Base-by-base conservation (phyloP, 805 yeast genomes). In the Wickerhamiella allomyrinae region DNA sequence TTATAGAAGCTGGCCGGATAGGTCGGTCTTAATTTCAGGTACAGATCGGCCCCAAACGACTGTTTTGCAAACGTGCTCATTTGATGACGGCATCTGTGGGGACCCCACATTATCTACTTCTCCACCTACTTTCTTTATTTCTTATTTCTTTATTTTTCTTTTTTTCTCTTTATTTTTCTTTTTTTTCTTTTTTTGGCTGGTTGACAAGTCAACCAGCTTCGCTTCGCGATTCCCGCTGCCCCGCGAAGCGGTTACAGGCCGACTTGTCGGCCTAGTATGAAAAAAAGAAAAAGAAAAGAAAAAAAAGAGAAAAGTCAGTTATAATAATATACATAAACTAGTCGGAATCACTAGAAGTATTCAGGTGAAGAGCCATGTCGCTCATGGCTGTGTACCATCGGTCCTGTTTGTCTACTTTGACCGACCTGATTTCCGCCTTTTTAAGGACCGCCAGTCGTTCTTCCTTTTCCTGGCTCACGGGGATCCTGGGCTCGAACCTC, bases 11-110 rank as follows among this genome's bases (percentile, higher is more conserved):
- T 50, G 2, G 50, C 54, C 0, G 86, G 83, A 51, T 84, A 85
- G 0, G 69, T 57, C 2, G 94, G 94, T 40, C 95, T 63, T 42
- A 74, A 71, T 21, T 60, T 54, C 21, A 66, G 61, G 59, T 84
- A 84, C 19, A 60, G 62, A 9, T 62, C 53, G 1, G 83, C 66
- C 42, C 74, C 60, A 56, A 76, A 82, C n/a, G 62, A 57, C 2
- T 57, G 40, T 3, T 69, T 70, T 1, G 83, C 66, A 55, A 74
- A 82, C 1, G 82, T 71, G 0, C 87, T 63, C 91, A 81, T 81
- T 2, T 11, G n/a, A n/a, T n/a, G n/a, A n/a, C n/a, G n/a, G n/a
- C n/a, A n/a, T n/a, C n/a, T n/a, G n/a, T n/a, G n/a, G n/a, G n/a
- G n/a, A n/a, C n/a, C n/a, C n/a, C n/a, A n/a, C n/a, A n/a, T n/a